These are phyloP conservation scores for Beauveria asiatica DNA, from an alignment of 2,329 filamentous ascomycete genomes.

Conservation along the genomic window DNA sequence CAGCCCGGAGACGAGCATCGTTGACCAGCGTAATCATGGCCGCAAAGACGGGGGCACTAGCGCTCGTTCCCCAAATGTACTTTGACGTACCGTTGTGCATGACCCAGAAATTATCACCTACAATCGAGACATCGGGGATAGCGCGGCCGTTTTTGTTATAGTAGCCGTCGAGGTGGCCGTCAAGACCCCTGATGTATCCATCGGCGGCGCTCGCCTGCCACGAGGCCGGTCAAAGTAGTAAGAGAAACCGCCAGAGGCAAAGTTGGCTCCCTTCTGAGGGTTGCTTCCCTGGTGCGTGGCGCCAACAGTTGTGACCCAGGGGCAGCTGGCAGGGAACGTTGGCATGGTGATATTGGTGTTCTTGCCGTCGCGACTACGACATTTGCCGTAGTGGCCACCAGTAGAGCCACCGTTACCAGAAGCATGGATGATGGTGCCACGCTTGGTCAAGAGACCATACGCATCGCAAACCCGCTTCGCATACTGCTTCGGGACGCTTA, in stretches of 20 bases:
- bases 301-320: constrained; percentile 26
- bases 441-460: constrained; percentile 24
- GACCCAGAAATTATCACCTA: constrained; percentile 43
- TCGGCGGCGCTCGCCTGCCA: constrained; percentile 33
- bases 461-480: constrained; percentile 23
- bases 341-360: constrained; percentile 45
- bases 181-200: constrained; percentile 31
- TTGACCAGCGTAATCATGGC: constrained; percentile 11
- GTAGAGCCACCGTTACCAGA: constrained; percentile 22
- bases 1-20: constrained; percentile 8
- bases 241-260: constrained; percentile 37
- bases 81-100: constrained; percentile 18
- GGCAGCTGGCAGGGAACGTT: constrained; percentile 41
- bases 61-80: constrained; percentile 16
- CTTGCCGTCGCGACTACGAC: constrained; percentile 46
- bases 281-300: constrained; percentile 30
- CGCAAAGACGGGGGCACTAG: constrained; percentile 11
- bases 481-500: constrained; percentile 22
- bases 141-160: constrained; percentile 37
- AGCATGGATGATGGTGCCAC: constrained; percentile 22
- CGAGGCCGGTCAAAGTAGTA: constrained; percentile 33
- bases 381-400: constrained; percentile 19
- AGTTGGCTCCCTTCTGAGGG: constrained; percentile 27
- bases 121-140: constrained; percentile 35
- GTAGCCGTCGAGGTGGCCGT: constrained; percentile 32